phyloP scores from a whole-genome alignment of 2,329 filamentous ascomycete genomes.

The Diaporthe amygdali region DNA sequence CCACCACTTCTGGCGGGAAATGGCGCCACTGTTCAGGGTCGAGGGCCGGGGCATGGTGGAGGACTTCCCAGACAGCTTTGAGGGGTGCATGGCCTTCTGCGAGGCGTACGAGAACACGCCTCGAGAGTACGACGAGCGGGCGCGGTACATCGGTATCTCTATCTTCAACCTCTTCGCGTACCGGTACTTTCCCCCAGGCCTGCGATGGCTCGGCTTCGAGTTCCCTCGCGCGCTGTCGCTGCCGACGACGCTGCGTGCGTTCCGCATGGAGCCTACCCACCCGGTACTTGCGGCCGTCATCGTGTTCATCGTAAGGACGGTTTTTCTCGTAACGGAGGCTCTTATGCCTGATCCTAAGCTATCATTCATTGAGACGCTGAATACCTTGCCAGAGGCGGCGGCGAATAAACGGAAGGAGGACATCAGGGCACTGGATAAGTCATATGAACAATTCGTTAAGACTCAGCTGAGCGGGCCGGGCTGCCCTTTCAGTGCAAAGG shows the following conservation, averaged over 20 bases:
- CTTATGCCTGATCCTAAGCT: background rate
- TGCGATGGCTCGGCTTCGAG: background rate
- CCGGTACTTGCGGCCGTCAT: background rate
- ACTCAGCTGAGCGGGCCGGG: background rate
- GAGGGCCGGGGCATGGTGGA: background rate
- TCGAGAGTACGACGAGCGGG: background rate
- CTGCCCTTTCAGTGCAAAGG: background rate
- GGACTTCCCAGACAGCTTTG: background rate
- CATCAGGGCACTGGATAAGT: background rate
- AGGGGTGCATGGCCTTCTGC: background rate
- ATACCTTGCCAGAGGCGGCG: background rate
- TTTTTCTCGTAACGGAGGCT: background rate
- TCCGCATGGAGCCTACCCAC: background rate
- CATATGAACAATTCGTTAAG: background rate
- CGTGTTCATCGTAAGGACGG: background rate
- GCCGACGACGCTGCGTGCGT: background rate
- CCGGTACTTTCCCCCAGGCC: background rate
- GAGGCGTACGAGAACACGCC: background rate
- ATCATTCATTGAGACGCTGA: background rate
- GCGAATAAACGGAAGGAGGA: background rate
- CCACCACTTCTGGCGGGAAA: background rate
- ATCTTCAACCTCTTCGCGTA: background rate
- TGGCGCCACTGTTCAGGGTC: background rate
- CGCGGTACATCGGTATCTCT: background rate
- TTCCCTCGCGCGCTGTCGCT: background rate